Evolutionary conservation across 164 flowering plant genomes (phyloP).

Genomic region (Nymphaea thermarum): DNA sequence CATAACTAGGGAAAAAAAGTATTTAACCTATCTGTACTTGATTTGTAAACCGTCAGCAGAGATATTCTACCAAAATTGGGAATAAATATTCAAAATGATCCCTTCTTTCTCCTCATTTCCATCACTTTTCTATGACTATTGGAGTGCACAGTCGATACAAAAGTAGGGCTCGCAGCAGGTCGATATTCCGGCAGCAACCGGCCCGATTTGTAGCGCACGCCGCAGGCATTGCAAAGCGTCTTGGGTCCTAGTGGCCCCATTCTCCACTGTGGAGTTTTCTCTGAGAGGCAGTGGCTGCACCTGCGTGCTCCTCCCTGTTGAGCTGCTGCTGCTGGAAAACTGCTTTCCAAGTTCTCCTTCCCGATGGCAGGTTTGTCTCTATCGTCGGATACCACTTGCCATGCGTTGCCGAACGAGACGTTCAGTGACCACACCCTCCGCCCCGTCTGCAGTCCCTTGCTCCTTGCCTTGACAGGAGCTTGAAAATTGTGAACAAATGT

Average conservation of each 20-base stretch:
- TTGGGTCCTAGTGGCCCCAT: conserved; percentile 83
- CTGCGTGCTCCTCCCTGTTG: conserved; percentile 20
- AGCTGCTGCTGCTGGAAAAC: background rate
- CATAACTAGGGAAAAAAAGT: background rate
- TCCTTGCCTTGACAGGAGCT: background rate
- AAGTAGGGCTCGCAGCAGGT: conserved; percentile 78
- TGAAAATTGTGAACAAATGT: background rate
- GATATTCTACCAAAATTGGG: background rate
- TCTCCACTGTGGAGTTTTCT: conserved; percentile 92
- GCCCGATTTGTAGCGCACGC: conserved; percentile 84
- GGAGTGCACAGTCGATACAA: conserved; percentile 46
- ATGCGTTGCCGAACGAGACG: background rate
- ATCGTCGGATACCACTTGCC: background rate
- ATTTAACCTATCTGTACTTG: background rate
- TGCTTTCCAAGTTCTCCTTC: conserved; percentile 4
- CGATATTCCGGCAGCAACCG: conserved; percentile 82
- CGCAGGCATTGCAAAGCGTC: conserved; percentile 91
- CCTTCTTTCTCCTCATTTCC: conserved; percentile 69
- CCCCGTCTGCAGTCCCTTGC: background rate
- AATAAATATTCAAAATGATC: background rate
- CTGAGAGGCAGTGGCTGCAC: conserved; percentile 66
- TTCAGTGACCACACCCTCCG: background rate
- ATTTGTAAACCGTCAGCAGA: background rate
- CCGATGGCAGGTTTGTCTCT: conserved; percentile 1
- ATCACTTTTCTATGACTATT: conserved; percentile 74